Base-by-base conservation (phyloP, 2,329 filamentous ascomycete genomes). In the Neophaeococcomyces mojaviensis region DNA sequence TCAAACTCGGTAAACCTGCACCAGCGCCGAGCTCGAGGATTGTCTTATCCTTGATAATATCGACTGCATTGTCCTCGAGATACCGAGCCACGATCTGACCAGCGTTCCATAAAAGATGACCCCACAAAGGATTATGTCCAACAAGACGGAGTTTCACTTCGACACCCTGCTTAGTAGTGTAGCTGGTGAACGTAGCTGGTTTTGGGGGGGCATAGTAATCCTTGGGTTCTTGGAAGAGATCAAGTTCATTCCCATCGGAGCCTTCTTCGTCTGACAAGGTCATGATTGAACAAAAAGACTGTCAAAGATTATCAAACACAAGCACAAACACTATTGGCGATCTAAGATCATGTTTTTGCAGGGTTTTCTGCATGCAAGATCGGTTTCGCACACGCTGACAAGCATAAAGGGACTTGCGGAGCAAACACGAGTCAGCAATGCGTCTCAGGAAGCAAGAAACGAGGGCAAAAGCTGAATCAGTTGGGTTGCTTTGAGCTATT, bases 71-170 rank as follows among this genome's bases (percentile, higher is more conserved):
- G 34, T 77, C 68, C 66, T 95, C 87, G 48, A 96, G 79, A 66
- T 88, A 88, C 55, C 80, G 73, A 13, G 88, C 79, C 39, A 90
- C 76, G 32, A 86, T 79, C 51, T 86, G 83, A 49, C 84, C 83
- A 50, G 87, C 89, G 64, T 96, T 94, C 90, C 90, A 97, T 24
- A 96, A 76, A 54, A 86, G 77, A 65, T 96, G 87, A 13, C 87
- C 89, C 78, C 94, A 94, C 12, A 94, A 77, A 19, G 88, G 86
- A 70, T 86, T 90, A 65, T 86, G 82, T 49, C 89, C 89, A 36
- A 95, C 86, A 10, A 96, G 78, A 58, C 86, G 79, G 53, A 95
- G 76, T 41, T 71, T 78, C 54, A 94, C 69, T 22, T 71, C 69
- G 53, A 79, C 64, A 49, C 85, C 86, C 30, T 77, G 79, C 47